Percentiles rank a stretch among this genome's conserved stretches.
phyloP scores from a whole-genome alignment of 2,329 filamentous ascomycete genomes.

The Aspergillus sp. region DNA sequence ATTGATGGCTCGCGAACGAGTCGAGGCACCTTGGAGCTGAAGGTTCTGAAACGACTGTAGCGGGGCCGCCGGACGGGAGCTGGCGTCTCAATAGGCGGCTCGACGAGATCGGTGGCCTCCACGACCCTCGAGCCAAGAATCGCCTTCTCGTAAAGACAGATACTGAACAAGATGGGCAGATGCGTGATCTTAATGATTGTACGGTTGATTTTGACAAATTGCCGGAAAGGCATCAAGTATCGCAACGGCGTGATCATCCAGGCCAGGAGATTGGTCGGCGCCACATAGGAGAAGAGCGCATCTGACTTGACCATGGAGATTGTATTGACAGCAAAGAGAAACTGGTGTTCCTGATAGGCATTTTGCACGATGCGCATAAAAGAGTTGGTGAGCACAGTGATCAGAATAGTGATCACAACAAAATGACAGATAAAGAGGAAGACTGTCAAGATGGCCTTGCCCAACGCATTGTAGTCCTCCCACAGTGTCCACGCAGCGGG shows the following conservation, averaged over 20 bases:
- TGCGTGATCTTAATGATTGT: slow-evolving; percentile 86
- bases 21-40: slow-evolving; percentile 56
- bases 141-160: slow-evolving; percentile 78
- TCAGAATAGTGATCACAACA: slow-evolving; percentile 83
- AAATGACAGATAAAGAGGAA: slow-evolving; percentile 96
- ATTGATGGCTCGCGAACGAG: slow-evolving; percentile 78
- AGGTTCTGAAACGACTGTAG: slow-evolving; percentile 52
- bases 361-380: slow-evolving; percentile 95
- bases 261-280: slow-evolving; percentile 82
- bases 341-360: slow-evolving; percentile 83
- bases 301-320: slow-evolving; percentile 99
- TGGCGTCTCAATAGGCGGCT: slow-evolving; percentile 50
- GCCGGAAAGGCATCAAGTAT: slow-evolving; percentile 68
- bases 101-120: slow-evolving; percentile 78
- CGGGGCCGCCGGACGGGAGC: slow-evolving; percentile 53
- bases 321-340: slow-evolving; percentile 91
- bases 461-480: slow-evolving; percentile 73
- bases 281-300: slow-evolving; percentile 85
- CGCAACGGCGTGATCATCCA: slow-evolving; percentile 81
- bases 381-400: slow-evolving; percentile 91
- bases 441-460: slow-evolving; percentile 64
- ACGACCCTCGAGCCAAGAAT: slow-evolving; percentile 68
- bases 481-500: slow-evolving; percentile 87
- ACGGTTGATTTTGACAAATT: slow-evolving; percentile 81
- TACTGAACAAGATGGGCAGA: slow-evolving; percentile 75